Base-by-base conservation (phyloP, 1,284 basidiomycete species). In the Tylopilus sp. region DNA sequence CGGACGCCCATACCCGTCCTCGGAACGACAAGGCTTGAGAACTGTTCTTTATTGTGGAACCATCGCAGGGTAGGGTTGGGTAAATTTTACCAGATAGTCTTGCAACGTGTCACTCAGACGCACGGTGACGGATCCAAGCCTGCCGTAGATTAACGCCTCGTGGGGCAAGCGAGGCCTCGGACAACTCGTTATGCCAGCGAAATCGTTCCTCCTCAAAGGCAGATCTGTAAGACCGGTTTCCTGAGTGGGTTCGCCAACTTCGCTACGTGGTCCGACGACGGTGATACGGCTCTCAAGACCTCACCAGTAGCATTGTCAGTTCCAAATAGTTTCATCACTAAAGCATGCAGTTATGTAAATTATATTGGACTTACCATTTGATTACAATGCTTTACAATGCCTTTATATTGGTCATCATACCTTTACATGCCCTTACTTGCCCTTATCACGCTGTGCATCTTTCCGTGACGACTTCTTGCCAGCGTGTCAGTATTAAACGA, bases 91-190 rank as follows among this genome's bases (percentile, higher is more conserved):
- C 46, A 45, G 37, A 48, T 48, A 33, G 18, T 33, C 31, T 31
- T 43, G 47, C 50, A 61, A 51, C 56, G 56, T 65, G 60, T 53
- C n/a, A 12, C 16, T 42, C 33, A 44, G 43, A 37, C 41, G 40
- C 39, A 44, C 44, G 28, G 46, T 42, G 29, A 46, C 33, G 36
- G 26, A 16, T 49, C 42, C 39, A 34, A 23, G 11, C 16, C 31
- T 38, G 30, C 41, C 28, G 33, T 12, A 6, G 33, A 31, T n/a
- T 6, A 42, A 54, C 8, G 38, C 57, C 57, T 59, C 58, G 46
- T 63, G 58, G 46, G 2, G 19, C 3, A 44, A 47, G 59, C 49
- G 21, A 64, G 63, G 59, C 37, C 21, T 23, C 6, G 21, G 6
- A 23, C 16, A 34, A 39, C 11, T 16, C 8, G 15, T 43, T 31